Base-by-base conservation (phyloP, 176 grass and related monocot genomes). In the Musa acuminata region DNA sequence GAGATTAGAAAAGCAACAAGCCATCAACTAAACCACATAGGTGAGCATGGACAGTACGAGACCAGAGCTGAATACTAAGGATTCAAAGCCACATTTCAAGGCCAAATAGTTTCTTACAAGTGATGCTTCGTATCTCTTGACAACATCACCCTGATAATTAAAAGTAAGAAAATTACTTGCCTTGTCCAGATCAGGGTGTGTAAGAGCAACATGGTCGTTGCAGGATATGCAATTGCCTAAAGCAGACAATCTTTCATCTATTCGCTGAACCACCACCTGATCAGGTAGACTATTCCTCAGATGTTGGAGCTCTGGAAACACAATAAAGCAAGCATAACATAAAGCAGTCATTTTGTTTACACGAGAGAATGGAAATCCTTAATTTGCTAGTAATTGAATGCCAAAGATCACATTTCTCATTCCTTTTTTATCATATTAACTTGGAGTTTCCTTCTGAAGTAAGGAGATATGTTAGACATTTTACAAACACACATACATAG, bases 201-300 rank as follows among this genome's bases (percentile, higher is more conserved):
- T 94, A 64, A 99, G 90, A 16, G 90, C 95, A 67, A 99, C 95
- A 89, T 99, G 95, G 72, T 99, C 95, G 54, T 99, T 99, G 72
- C 90, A 99, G 58, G 88, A 64, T 49, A 99, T 62, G 53, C 95
- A 99, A 59, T 99, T 99, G 57, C 95, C 95, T 51, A 99, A 82
- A 19, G 90, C 90, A 73, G 95, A 94, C 1, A 99, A 52, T 73
- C 78, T 89, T 49, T 99, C 90, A 25, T 94, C 86, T 23, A 99
- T 87, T 57, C 95, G 86, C 74, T 91, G 95, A 54, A 99, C 90
- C 27, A 94, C 86, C 19, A 99, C 90, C 75, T 90, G 77, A 84
- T 99, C 95, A 89, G 95, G 95, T 58, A 99, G 77, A 82, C 95
- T 91, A 49, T 99, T 93, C 86, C 95, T 85, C 53, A 99, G 76